These are phyloP conservation scores for Apostasia ramifera DNA, from an alignment of 106 monocot genomes.

Conservation along the genomic window DNA sequence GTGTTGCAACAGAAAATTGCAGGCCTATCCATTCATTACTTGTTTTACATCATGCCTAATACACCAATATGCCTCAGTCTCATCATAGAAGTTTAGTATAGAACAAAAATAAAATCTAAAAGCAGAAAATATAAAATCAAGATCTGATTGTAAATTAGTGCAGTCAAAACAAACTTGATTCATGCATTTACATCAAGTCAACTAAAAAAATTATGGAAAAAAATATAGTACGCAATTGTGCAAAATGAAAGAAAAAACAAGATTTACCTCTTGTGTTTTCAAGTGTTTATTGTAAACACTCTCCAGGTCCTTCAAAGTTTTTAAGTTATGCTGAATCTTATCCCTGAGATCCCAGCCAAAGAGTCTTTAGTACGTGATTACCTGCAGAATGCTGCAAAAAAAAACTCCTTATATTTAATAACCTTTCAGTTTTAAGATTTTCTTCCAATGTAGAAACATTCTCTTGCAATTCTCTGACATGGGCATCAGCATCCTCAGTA, in stretches of 20 bases:
- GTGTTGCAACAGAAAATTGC: too few relatives aligned
- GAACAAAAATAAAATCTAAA: too few relatives aligned
- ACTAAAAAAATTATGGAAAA: neutral
- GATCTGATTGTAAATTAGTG: too few relatives aligned
- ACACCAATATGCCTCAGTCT: too few relatives aligned
- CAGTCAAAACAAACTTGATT: too few relatives aligned
- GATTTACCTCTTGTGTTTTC: slow-evolving; percentile 80
- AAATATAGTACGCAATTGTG: too few relatives aligned
- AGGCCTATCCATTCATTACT: too few relatives aligned
- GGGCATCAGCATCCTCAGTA: slow-evolving; percentile 60
- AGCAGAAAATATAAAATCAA: too few relatives aligned
- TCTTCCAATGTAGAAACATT: slow-evolving; percentile 57
- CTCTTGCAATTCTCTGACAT: slow-evolving; percentile 38
- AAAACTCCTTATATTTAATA: neutral
- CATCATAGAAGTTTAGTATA: too few relatives aligned
- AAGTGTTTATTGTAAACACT: slow-evolving; percentile 53
- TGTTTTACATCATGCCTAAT: too few relatives aligned
- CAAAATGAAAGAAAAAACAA: neutral
- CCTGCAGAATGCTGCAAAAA: neutral
- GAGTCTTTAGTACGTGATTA: neutral
- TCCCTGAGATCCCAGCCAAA: slow-evolving; percentile 24
- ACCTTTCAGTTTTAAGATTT: slow-evolving; percentile 69
- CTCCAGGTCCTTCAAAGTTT: slow-evolving; percentile 67
- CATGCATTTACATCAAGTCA: neutral
- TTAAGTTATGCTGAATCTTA: slow-evolving; percentile 57